Evolutionary conservation across 2,329 filamentous ascomycete species (phyloP), one percentile per base, ranked within the genome.

Genomic region (Onygenales sp.): DNA sequence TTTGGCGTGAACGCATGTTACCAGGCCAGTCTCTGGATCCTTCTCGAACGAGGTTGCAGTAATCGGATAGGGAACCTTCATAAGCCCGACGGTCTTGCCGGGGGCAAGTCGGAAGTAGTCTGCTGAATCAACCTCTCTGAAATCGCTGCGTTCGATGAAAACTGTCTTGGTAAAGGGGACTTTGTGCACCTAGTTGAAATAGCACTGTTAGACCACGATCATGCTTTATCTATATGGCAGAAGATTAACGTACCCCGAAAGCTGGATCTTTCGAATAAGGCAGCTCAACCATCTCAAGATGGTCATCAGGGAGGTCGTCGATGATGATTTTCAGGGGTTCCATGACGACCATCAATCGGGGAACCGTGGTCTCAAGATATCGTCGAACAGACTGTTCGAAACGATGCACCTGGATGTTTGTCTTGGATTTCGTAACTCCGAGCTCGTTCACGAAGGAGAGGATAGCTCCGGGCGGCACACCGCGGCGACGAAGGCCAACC

Each of bases 381-480:
- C 84, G 84, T 21, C 92, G 84, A 56, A 97, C 83, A 0, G 83
- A 84, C 65, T 92, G 84, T 64, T 97, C 92, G 57, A 97, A 89
- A n/a, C 86, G 84, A 53, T 79, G 72, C 46, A 88, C 84, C 67
- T 92, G 83, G 61, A 95, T 95, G 58, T 87, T 83, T 3, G 86
- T 87, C 51, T 82, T 81, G 40, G 85, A 80, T 37, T 90, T 94
- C 0, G 91, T 95, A 40, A 96, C 90, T 34, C 91, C 92, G 17
- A 96, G 82, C 69, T 95, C 90, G 60, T 89, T 88, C 55, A 96
- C 84, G 62, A 96, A 97, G 52, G 88, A 85, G 54, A 95, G 81
- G 56, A 96, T 87, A 1, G 90, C 91, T 27, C 87, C 88, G 0
- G 92, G 89, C 0, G 92, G 92, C 0, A 96, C 81, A 65, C 92